These are phyloP conservation scores for Amphichorda felina DNA, from an alignment of 2,329 filamentous ascomycete genomes.

Conservation along the genomic window DNA sequence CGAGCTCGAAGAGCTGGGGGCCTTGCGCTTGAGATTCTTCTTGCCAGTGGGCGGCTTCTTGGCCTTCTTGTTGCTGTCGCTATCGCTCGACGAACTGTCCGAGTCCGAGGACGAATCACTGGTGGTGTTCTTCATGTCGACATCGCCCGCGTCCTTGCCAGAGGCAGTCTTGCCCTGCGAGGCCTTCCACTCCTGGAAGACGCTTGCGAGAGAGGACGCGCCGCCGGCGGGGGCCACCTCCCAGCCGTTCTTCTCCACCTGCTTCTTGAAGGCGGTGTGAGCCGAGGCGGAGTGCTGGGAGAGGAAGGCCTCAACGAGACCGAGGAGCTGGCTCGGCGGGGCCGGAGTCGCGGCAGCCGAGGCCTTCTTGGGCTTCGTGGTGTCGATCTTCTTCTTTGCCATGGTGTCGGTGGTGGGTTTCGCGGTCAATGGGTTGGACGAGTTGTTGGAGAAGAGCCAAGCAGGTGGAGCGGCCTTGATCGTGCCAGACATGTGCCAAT, in stretches of 20 bases:
- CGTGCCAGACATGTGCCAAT: slow-evolving; percentile 19
- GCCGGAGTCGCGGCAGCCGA: slow-evolving; percentile 8
- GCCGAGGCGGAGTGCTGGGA: slow-evolving; percentile 16
- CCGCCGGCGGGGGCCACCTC: slow-evolving; percentile 10
- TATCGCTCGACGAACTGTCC: slow-evolving; percentile 13
- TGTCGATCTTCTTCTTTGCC: slow-evolving; percentile 19
- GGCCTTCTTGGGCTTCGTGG: slow-evolving; percentile 9
- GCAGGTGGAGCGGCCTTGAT: slow-evolving; percentile 20
- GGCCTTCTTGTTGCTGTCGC: slow-evolving; percentile 8
- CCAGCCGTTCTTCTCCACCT: slow-evolving; percentile 43
- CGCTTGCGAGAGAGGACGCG: slow-evolving; percentile 30
- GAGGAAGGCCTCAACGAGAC: slow-evolving; percentile 56
- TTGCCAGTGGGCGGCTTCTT: slow-evolving; percentile 5
- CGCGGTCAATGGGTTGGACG: slow-evolving; percentile 9
- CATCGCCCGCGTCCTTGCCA: slow-evolving; percentile 19
- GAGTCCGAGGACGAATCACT: slow-evolving; percentile 17
- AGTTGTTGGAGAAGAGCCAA: slow-evolving; percentile 32
- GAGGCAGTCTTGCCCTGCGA: slow-evolving; percentile 10
- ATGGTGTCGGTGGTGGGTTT: slow-evolving; percentile 14
- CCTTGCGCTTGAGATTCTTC: slow-evolving; percentile 28
- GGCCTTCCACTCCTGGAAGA: slow-evolving; percentile 39
- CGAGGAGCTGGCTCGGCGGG: slow-evolving; percentile 50
- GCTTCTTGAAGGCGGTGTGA: slow-evolving; percentile 45
- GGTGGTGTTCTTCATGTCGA: slow-evolving; percentile 34
- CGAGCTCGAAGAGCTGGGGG: slow-evolving; percentile 13